Evolutionary conservation across 768 basidiomycete species (phyloP), one percentile per base, ranked within the genome.

Genomic region (Tricholoma bakamatsutake): DNA sequence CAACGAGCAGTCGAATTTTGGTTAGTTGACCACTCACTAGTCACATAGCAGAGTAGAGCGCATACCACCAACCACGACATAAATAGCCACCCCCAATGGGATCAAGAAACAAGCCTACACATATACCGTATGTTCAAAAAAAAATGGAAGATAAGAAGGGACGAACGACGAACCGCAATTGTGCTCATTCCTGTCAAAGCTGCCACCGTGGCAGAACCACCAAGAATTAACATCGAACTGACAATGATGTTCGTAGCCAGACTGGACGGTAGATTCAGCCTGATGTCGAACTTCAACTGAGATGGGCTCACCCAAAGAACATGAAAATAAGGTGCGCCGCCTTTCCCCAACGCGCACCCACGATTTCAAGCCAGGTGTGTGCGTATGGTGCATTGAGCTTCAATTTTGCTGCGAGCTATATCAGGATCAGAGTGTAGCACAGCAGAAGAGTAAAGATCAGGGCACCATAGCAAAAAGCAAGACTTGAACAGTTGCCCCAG

Each of bases 161-260:
- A 9, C 17, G 28, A n/a, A 39, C 28, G 15, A 65, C 79, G 56
- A 61, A 83, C 83, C 37, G 90, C 93, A 58, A 91, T 80, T 13
- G 91, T 96, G 66, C 75, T 82, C 88, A 96, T 96, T 0, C 93
- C 94, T 0, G 94, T 94, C 58, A 98, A 68, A 60, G 83, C 83
- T 0, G 85, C 86, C 43, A 98, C 93, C 1, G 94, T 95, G 0
- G 94, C 94, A 0, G 89, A 87, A 3, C 88, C 87, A 5, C 89
- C 90, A 9, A 90, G 79, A 58, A 87, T 83, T 27, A 87, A 74
- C 87, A 88, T 90, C 10, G 86, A 89, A 49, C 88, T 90, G n/a
- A 94, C 93, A 63, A 95, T 90, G 54, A 96, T 77, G 68, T 95
- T 95, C 33, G 94, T 94, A 2, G 90, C 86, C 7, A 97, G 74